Evolutionary conservation across 352 stramenopile species (phyloP).

Genomic region (Elongisporangium prolatum): DNA sequence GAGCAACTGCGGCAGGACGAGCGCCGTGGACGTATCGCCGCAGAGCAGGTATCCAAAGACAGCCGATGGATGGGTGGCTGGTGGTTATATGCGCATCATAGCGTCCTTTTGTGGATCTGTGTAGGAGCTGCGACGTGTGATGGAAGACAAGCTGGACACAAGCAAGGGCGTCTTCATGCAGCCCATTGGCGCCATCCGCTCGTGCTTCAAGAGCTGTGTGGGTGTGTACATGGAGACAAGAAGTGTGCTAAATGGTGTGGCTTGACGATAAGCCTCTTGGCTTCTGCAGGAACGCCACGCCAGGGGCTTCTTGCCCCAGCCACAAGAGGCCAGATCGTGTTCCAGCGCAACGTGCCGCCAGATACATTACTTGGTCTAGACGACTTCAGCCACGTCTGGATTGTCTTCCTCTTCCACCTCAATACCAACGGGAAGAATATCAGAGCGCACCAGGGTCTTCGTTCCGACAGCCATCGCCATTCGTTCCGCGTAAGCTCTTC

Average conservation of each 20-base stretch:
- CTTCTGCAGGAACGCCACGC: slow-evolving; percentile 60
- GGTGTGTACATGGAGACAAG: slow-evolving; percentile 11
- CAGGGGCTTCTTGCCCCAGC: slow-evolving; percentile 76
- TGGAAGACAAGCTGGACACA: slow-evolving; percentile 75
- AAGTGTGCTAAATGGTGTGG: background rate
- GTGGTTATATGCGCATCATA: no score
- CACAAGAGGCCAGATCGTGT: slow-evolving; percentile 62
- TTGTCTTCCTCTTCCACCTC: slow-evolving; percentile 87
- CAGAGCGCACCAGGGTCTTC: slow-evolving; percentile 52
- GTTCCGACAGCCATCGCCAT: slow-evolving; percentile 67
- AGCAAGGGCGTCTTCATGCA: slow-evolving; percentile 76
- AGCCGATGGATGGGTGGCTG: background rate
- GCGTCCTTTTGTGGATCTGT: no score
- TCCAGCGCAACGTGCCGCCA: slow-evolving; percentile 77
- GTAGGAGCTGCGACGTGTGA: slow-evolving; percentile 62
- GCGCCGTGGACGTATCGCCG: slow-evolving; percentile 50
- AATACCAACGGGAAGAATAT: slow-evolving; percentile 88
- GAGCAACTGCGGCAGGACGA: slow-evolving; percentile 56
- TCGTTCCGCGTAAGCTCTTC: slow-evolving; percentile 40
- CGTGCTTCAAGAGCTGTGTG: slow-evolving; percentile 74
- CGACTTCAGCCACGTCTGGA: slow-evolving; percentile 85
- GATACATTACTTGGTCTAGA: slow-evolving; percentile 69
- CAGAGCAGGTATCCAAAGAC: slow-evolving; percentile 43
- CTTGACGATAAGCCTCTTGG: no score
- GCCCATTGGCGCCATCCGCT: slow-evolving; percentile 63